A percentile compares a stretch with the other conserved stretches of the same genome.
These are phyloP conservation scores for Colletotrichum tabaci DNA, from an alignment of 2,329 filamentous ascomycete species.

Conservation along the genomic window DNA sequence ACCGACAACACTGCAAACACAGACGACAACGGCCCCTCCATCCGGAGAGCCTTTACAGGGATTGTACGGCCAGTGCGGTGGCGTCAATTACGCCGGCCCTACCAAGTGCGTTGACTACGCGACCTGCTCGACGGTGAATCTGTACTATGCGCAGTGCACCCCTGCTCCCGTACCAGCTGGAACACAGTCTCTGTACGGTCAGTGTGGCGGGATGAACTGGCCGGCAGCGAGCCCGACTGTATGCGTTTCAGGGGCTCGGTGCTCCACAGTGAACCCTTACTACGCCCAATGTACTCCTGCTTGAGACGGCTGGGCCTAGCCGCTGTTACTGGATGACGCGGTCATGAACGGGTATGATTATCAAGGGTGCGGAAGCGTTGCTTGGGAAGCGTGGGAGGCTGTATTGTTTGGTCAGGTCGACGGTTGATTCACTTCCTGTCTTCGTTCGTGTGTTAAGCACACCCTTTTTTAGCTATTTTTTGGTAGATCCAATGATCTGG, in stretches of 20 bases:
- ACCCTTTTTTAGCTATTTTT: neutral
- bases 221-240: slow-evolving; percentile 5
- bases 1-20: slow-evolving; percentile 8
- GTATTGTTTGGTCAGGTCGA: neutral
- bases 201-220: slow-evolving; percentile 29
- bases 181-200: slow-evolving; percentile 13
- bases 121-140: slow-evolving; percentile 15
- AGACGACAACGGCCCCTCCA: neutral
- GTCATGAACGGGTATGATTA: neutral
- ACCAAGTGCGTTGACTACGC: slow-evolving; percentile 23
- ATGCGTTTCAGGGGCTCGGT: slow-evolving; percentile 29
- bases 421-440: neutral
- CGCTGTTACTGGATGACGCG: neutral
- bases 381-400: neutral
- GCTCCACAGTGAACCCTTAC: slow-evolving; percentile 23
- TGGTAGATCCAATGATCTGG: too few species aligned
- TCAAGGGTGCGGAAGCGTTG: neutral
- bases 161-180: slow-evolving; percentile 2
- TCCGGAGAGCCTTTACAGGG: slow-evolving; percentile 5
- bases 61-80: slow-evolving; percentile 33
- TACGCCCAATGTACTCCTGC: slow-evolving; percentile 33
- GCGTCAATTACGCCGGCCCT: slow-evolving; percentile 14
- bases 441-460: neutral
- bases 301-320: neutral
- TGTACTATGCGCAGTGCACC: slow-evolving; percentile 31